A percentile compares a stretch with the other conserved stretches of the same genome.
phyloP scores from a whole-genome alignment of 2,329 filamentous ascomycete species.

The Apiospora aurea region DNA sequence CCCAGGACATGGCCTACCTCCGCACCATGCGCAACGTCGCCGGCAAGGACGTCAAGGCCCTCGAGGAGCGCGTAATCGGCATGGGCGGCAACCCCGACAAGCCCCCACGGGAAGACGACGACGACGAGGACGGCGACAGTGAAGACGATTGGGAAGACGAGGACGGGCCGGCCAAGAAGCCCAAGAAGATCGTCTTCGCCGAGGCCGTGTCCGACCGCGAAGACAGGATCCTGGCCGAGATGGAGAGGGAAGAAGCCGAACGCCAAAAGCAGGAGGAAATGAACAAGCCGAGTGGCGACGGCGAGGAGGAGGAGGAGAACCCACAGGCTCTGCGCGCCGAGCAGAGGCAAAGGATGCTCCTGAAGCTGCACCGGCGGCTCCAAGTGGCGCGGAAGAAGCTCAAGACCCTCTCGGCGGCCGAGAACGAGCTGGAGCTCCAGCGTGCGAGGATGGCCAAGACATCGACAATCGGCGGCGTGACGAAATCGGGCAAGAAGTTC shows the following conservation, averaged over 20 bases:
- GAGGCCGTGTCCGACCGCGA: conserved; percentile 48
- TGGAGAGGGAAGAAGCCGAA: conserved; percentile 27
- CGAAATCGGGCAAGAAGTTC: conserved; percentile 66
- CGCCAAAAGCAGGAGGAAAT: conserved; percentile 24
- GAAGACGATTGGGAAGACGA: conserved; percentile 42
- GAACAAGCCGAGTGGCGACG: conserved; percentile 44
- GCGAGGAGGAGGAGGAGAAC: conserved; percentile 42
- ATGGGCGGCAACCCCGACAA: conserved; percentile 44
- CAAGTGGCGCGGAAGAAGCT: conserved; percentile 61
- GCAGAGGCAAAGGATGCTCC: conserved; percentile 50
- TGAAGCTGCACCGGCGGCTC: conserved; percentile 57
- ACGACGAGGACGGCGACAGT: conserved; percentile 41
- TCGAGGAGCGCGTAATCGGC: conserved; percentile 62
- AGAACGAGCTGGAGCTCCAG: conserved; percentile 64
- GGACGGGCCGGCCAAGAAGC: conserved; percentile 32
- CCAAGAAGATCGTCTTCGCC: conserved; percentile 62
- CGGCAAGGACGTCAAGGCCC: conserved; percentile 60
- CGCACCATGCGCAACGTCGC: conserved; percentile 67
- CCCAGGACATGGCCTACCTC: conserved; percentile 71
- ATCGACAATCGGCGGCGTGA: conserved; percentile 64
- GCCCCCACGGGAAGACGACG: conserved; percentile 32
- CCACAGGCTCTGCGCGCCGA: conserved; percentile 46
- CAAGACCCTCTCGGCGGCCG: conserved; percentile 60
- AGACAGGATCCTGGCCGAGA: conserved; percentile 35
- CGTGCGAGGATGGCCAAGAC: conserved; percentile 71